These are phyloP conservation scores for Cucurbita maxima DNA, from an alignment of 306 rosid species.

Conservation along the genomic window DNA sequence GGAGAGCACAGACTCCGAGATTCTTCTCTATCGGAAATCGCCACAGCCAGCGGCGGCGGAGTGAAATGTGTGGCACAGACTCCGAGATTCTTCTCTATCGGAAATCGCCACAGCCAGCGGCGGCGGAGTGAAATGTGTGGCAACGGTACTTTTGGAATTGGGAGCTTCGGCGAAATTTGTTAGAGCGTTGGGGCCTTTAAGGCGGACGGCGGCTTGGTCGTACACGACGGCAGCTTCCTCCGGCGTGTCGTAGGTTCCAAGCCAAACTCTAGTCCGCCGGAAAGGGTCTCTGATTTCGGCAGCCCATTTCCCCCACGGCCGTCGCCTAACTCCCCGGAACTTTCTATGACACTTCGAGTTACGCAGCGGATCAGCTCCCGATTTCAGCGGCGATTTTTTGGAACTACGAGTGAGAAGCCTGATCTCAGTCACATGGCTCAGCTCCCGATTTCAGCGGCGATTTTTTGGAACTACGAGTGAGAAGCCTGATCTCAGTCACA, in stretches of 20 bases:
- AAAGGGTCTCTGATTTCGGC: conserved; percentile 47
- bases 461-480: conserved; percentile 5
- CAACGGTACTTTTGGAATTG: background rate
- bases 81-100: background rate
- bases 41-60: background rate
- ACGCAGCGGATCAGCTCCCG: background rate
- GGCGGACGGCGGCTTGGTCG: conserved; percentile 38
- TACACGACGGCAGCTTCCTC: conserved; percentile 53
- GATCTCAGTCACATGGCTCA: conserved; percentile 24
- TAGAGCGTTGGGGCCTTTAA: conserved; percentile 34
- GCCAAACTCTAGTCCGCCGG: conserved; percentile 25
- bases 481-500: conserved; percentile 26
- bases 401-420: conserved; percentile 14
- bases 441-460: background rate
- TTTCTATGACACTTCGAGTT: background rate
- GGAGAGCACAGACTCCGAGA: conserved; percentile 13
- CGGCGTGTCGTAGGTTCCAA: conserved; percentile 44
- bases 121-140: background rate
- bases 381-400: background rate
- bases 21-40: background rate
- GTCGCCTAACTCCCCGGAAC: conserved; percentile 32
- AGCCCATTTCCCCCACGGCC: conserved; percentile 49
- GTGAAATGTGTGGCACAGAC: background rate
- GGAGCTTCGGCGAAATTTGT: conserved; percentile 34
- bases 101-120: background rate